A percentile compares a stretch with the other conserved stretches of the same genome.
Conservation (phyloP, 768 basidiomycete species). For the Brasilioporus rufonigricans region DNA sequence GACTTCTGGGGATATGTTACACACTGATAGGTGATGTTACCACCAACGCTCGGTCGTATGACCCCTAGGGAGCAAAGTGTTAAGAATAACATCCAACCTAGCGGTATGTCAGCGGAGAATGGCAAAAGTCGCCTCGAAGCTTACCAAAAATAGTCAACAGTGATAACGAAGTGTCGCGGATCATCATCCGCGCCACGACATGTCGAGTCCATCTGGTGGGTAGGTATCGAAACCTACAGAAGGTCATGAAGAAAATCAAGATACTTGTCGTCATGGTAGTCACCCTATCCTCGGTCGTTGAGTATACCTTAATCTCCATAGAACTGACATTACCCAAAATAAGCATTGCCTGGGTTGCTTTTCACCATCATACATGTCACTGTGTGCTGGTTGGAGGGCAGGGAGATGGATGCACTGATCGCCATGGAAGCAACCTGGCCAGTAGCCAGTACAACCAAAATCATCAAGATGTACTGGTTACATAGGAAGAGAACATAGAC, state of each 20-base stretch:
- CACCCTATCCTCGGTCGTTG: background rate
- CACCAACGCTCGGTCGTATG: constrained; percentile 2
- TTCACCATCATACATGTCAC: constrained; percentile 13
- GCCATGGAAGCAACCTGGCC: constrained; percentile 19
- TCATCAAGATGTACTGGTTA: constrained; percentile 1
- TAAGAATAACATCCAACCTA: constrained; percentile 16
- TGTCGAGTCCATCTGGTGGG: constrained; percentile 7
- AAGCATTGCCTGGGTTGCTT: constrained; percentile 10
- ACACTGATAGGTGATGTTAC: constrained; percentile 22
- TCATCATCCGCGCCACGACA: constrained; percentile 2
- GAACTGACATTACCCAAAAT: constrained; percentile 16
- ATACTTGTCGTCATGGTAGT: constrained; percentile 16
- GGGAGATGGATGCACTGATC: constrained; percentile 8
- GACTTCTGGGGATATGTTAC: background rate
- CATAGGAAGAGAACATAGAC: constrained; percentile 20
- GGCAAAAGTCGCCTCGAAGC: background rate
- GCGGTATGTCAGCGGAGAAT: background rate
- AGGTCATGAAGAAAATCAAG: constrained; percentile 15
- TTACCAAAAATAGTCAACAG: constrained; percentile 7
- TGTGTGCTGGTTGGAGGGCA: constrained; percentile 7
- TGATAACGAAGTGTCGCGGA: constrained; percentile 15
- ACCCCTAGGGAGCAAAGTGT: constrained; percentile 10
- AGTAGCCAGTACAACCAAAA: constrained; percentile 4
- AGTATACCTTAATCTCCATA: background rate
- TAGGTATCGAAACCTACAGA: constrained; percentile 10